Evolutionary conservation across 2,329 filamentous ascomycete genomes (phyloP).

Genomic region (Chaetomiaceae sp.): DNA sequence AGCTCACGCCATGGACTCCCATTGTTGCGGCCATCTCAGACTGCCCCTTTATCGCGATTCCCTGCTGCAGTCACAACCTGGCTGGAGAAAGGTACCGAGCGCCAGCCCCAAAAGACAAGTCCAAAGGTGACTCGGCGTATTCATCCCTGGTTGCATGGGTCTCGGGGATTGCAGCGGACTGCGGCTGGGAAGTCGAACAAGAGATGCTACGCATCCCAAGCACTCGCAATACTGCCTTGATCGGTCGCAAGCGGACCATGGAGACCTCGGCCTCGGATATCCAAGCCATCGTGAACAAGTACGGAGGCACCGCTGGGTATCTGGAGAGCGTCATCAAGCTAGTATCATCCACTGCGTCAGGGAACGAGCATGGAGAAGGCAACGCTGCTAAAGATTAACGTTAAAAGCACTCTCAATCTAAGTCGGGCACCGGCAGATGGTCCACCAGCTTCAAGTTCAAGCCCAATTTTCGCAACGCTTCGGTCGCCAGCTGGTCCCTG

Average conservation of each 20-base stretch:
- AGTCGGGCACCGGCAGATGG: constrained; percentile 69
- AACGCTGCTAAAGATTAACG: constrained; percentile 5
- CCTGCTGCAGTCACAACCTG: constrained; percentile 89
- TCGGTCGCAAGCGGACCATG: constrained; percentile 54
- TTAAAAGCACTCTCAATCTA: constrained; percentile 36
- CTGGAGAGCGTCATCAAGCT: constrained; percentile 57
- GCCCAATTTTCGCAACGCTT: constrained; percentile 63
- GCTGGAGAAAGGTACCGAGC: constrained; percentile 71
- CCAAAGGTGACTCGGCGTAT: constrained; percentile 64
- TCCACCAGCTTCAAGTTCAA: constrained; percentile 68
- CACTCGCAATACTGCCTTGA: constrained; percentile 76
- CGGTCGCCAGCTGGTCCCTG: constrained; percentile 58
- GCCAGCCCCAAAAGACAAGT: constrained; percentile 46
- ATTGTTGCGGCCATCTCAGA: constrained; percentile 71
- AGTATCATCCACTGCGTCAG: constrained; percentile 32
- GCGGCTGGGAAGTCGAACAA: constrained; percentile 72
- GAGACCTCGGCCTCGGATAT: constrained; percentile 36
- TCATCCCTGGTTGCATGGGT: constrained; percentile 80
- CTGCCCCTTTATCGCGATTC: constrained; percentile 85
- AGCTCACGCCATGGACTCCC: constrained; percentile 93
- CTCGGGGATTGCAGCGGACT: constrained; percentile 60
- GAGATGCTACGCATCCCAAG: constrained; percentile 89
- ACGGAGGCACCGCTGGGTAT: constrained; percentile 55
- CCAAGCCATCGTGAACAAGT: constrained; percentile 41
- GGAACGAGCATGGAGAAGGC: constrained; percentile 6